Conservation (phyloP, 2,329 filamentous ascomycete species). For the Colletotrichum zoysiae region DNA sequence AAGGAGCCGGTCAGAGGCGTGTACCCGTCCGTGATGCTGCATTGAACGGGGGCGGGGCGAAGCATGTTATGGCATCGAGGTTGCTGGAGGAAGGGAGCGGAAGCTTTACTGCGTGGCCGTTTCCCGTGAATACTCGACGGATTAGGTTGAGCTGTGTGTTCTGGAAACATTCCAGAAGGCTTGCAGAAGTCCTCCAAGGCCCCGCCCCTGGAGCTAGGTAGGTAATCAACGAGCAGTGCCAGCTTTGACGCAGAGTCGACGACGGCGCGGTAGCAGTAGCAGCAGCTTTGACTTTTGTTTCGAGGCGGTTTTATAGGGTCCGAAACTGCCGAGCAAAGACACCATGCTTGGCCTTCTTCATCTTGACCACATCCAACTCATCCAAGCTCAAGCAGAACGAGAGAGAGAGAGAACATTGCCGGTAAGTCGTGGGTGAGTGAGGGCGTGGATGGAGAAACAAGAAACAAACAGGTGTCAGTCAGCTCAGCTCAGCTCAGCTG, state of each 20-base stretch:
- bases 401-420: background rate
- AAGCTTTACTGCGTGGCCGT: background rate
- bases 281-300: conserved; percentile 1
- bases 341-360: background rate
- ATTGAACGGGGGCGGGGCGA: no score
- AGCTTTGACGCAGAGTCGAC: background rate
- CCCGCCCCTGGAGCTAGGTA: conserved; percentile 2
- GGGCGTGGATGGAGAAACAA: background rate
- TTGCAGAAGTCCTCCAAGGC: background rate
- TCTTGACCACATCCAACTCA: background rate
- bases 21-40: conserved; percentile 16
- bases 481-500: no score
- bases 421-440: background rate
- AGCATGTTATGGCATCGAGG: background rate
- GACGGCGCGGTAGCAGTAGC: background rate
- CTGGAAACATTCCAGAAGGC: background rate
- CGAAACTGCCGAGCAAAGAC: background rate
- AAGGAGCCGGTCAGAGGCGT: conserved; percentile 22
- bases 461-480: background rate
- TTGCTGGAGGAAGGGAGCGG: background rate
- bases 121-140: background rate
- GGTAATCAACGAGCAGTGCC: conserved; percentile 13
- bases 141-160: background rate
- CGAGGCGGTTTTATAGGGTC: background rate
- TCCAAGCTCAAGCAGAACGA: background rate